A percentile compares a stretch with the other conserved stretches of the same genome.
These are phyloP conservation scores for Cystobasidium pallidum DNA, from an alignment of 1,284 basidiomycete species.

Conservation along the genomic window DNA sequence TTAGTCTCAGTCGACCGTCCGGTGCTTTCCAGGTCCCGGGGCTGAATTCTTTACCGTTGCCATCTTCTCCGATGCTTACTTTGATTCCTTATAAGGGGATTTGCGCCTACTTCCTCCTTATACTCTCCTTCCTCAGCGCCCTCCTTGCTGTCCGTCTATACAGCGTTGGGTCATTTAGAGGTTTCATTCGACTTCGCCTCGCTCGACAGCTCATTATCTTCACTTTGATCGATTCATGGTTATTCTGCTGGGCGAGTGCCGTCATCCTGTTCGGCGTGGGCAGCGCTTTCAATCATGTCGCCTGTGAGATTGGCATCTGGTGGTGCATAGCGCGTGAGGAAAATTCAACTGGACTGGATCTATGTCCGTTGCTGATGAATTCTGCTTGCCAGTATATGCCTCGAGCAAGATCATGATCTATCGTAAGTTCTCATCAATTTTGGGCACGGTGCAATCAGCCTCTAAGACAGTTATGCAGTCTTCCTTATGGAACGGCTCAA, in stretches of 20 bases:
- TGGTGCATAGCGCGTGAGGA: conserved; percentile 42
- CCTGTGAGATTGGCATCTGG: conserved; percentile 58
- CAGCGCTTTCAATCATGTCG: conserved; percentile 53
- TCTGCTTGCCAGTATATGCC: conserved; percentile 57
- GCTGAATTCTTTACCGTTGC: not conserved
- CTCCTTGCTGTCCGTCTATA: conserved; percentile 23
- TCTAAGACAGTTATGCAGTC: conserved; percentile 3
- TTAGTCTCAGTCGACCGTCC: not conserved
- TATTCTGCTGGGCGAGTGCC: conserved; percentile 55
- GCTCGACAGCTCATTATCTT: conserved; percentile 29
- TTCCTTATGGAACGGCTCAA: conserved; percentile 54
- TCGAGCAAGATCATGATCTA: conserved; percentile 58
- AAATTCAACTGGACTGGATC: no score
- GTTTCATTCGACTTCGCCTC: conserved; percentile 14
- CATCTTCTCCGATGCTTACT: not conserved
- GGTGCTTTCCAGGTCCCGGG: no score
- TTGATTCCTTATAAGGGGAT: conserved; percentile 2
- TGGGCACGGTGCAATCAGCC: not conserved
- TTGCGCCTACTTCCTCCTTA: conserved; percentile 35
- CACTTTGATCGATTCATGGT: conserved; percentile 51
- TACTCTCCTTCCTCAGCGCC: conserved; percentile 20
- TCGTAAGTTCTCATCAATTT: conserved; percentile 54
- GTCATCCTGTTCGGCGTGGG: conserved; percentile 59
- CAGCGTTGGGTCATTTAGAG: conserved; percentile 25
- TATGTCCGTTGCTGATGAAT: not conserved